phyloP scores from a whole-genome alignment of 768 basidiomycete species.

The Hygrophorus pudorinus region DNA sequence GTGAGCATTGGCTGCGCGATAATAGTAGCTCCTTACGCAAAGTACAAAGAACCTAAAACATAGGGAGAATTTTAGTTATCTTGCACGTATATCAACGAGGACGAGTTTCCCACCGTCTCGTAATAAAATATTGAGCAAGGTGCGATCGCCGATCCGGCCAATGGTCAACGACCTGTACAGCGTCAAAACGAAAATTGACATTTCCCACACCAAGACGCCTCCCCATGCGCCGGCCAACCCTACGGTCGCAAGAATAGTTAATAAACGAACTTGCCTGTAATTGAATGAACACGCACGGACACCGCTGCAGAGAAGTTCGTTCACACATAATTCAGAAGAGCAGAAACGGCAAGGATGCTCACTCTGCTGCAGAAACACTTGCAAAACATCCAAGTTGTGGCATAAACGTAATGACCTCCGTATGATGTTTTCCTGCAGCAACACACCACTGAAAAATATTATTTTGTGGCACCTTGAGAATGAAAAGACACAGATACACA shows the following conservation, averaged over 20 bases:
- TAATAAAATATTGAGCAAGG: constrained; percentile 24
- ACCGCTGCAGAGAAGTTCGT: background rate
- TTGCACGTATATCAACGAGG: background rate
- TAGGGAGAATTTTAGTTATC: background rate
- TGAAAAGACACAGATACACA: constrained; percentile 13
- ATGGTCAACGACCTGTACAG: constrained; percentile 26
- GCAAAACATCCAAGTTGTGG: background rate
- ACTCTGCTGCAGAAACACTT: background rate
- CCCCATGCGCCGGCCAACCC: constrained; percentile 27
- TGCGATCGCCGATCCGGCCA: constrained; percentile 13
- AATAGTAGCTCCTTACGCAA: constrained; percentile 17
- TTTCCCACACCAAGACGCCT: constrained; percentile 29
- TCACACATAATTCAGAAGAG: background rate
- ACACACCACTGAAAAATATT: constrained; percentile 12
- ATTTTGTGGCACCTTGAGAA: background rate
- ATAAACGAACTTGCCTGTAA: background rate
- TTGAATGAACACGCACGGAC: background rate
- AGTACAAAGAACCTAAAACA: constrained; percentile 29
- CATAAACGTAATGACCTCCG: background rate
- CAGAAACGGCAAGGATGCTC: background rate
- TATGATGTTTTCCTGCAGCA: background rate
- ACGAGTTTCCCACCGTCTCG: constrained; percentile 26
- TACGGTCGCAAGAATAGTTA: constrained; percentile 5
- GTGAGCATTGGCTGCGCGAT: background rate
- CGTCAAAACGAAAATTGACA: constrained; percentile 30